These are phyloP conservation scores for Fusarium sublunatum DNA, from an alignment of 2,329 filamentous ascomycete genomes.

Conservation along the genomic window DNA sequence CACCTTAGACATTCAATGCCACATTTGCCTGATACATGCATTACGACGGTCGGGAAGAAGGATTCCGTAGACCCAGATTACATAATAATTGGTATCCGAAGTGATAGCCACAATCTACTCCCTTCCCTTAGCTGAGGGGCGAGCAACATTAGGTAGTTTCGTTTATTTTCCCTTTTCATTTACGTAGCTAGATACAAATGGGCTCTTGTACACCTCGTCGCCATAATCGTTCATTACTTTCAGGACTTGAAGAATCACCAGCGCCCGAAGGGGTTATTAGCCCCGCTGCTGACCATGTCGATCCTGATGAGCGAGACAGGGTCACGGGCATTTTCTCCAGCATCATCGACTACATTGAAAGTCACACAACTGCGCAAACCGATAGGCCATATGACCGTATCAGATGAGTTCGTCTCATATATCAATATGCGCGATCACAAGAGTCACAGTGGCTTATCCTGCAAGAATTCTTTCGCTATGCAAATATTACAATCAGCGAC, in stretches of 20 bases:
- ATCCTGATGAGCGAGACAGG: background rate
- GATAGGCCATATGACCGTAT: background rate
- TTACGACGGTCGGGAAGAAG: no score
- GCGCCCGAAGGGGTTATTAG: constrained; percentile 4
- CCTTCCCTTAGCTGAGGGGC: no score
- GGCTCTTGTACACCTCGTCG: background rate
- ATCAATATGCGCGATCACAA: background rate
- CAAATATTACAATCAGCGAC: background rate
- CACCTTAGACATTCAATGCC: no score
- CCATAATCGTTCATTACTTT: background rate
- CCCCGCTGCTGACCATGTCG: background rate
- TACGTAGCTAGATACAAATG: background rate
- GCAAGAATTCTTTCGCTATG: background rate
- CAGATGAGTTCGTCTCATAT: constrained; percentile 3
- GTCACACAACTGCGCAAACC: background rate
- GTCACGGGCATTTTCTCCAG: background rate
- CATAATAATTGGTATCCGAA: no score
- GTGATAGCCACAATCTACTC: no score
- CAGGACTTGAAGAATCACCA: background rate
- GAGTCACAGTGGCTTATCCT: background rate
- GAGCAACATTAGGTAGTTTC: no score
- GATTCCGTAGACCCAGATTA: no score
- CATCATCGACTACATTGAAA: constrained; percentile 3
- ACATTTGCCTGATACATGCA: no score
- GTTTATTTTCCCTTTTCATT: no score